A percentile compares a stretch with the other conserved stretches of the same genome.
These are phyloP conservation scores for Cladosporium cucumerinum DNA, from an alignment of 2,329 filamentous ascomycete species.

Conservation along the genomic window DNA sequence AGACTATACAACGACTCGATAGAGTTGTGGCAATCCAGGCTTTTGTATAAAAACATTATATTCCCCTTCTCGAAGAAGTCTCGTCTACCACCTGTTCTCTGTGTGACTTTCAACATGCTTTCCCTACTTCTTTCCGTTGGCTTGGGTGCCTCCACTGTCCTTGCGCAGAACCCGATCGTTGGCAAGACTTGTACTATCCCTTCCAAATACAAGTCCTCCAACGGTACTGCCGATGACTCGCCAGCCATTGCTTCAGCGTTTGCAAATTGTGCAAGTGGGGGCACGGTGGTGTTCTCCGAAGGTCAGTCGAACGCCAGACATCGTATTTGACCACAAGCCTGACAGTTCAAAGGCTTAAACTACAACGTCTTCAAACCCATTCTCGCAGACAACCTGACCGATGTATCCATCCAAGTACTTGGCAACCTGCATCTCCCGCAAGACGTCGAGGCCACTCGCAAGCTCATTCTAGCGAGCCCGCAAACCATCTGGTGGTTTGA, in stretches of 20 bases:
- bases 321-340: not conserved
- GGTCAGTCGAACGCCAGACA: not conserved
- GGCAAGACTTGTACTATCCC: conserved; percentile 20
- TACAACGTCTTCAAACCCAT: conserved; percentile 45
- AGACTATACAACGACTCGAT: not conserved
- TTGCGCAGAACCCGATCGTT: conserved; percentile 5
- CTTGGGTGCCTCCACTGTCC: not conserved
- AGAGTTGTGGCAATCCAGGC: not conserved
- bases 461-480: conserved; percentile 27
- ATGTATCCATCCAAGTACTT: conserved; percentile 42
- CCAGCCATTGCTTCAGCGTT: conserved; percentile 39
- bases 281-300: conserved; percentile 38
- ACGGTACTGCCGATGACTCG: conserved; percentile 41
- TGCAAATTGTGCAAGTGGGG: conserved; percentile 35
- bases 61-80: not conserved
- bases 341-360: conserved; percentile 32
- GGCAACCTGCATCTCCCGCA: conserved; percentile 46
- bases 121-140: not conserved
- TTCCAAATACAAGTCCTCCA: conserved; percentile 31
- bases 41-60: not conserved
- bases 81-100: not conserved
- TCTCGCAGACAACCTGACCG: conserved; percentile 39
- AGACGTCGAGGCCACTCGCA: conserved; percentile 39
- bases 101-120: not conserved
- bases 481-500: conserved; percentile 40